phyloP scores from a whole-genome alignment of 2,329 filamentous ascomycete species.

The Nectriaceae sp. region DNA sequence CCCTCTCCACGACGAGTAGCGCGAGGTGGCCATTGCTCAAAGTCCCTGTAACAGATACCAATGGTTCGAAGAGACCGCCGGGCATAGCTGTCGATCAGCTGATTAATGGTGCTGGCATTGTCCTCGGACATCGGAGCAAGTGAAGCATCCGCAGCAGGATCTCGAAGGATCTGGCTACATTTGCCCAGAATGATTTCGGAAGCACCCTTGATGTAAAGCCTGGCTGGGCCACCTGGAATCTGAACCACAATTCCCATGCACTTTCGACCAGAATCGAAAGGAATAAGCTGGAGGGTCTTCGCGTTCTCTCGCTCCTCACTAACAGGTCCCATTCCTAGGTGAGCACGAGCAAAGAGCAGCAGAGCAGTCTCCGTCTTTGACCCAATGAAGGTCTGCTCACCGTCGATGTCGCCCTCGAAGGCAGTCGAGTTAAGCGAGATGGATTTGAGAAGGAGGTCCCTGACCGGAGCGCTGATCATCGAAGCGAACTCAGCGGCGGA shows the following conservation, averaged over 20 bases:
- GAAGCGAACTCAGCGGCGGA: slow-evolving; percentile 48
- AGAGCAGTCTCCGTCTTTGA: slow-evolving; percentile 79
- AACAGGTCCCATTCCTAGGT: slow-evolving; percentile 68
- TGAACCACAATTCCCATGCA: slow-evolving; percentile 66
- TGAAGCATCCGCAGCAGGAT: slow-evolving; percentile 49
- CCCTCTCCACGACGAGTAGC: slow-evolving; percentile 55
- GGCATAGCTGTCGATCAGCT: slow-evolving; percentile 76
- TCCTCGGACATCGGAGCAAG: slow-evolving; percentile 49
- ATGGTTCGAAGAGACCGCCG: slow-evolving; percentile 81
- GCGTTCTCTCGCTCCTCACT: slow-evolving; percentile 63
- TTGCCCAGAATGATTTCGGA: slow-evolving; percentile 64
- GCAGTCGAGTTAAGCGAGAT: slow-evolving; percentile 71
- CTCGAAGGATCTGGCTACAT: slow-evolving; percentile 53
- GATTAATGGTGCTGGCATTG: slow-evolving; percentile 59
- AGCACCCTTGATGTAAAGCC: slow-evolving; percentile 65
- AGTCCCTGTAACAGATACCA: slow-evolving; percentile 80
- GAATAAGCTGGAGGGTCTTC: slow-evolving; percentile 65
- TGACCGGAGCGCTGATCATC: slow-evolving; percentile 47
- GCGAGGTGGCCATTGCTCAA: slow-evolving; percentile 79
- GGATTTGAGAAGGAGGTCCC: slow-evolving; percentile 59
- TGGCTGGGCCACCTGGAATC: slow-evolving; percentile 51
- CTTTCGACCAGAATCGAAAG: slow-evolving; percentile 75
- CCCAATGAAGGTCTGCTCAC: slow-evolving; percentile 67
- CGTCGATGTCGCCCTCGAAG: slow-evolving; percentile 73
- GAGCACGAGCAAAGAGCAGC: slow-evolving; percentile 67